Conservation (phyloP, 352 stramenopile species). For the Globisporangium carolinianum region DNA sequence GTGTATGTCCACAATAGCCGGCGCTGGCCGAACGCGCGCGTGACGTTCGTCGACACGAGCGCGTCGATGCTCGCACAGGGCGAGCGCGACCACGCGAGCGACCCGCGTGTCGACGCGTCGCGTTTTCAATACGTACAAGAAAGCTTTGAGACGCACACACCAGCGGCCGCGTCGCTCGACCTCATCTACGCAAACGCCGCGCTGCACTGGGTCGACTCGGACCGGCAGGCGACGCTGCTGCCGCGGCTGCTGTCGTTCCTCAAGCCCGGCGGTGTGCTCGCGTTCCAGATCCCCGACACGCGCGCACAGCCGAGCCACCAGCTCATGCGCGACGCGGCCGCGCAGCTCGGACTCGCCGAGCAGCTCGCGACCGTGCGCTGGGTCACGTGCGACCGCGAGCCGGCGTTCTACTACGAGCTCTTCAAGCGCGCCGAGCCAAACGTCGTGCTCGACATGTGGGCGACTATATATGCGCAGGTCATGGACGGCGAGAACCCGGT, state of each 20-base stretch:
- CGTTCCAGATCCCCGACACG: slow-evolving; percentile 72
- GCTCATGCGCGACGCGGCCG: slow-evolving; percentile 45
- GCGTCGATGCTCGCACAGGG: slow-evolving; percentile 46
- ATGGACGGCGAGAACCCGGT: slow-evolving; percentile 60
- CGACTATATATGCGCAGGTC: slow-evolving; percentile 49
- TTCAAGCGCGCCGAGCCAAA: slow-evolving; percentile 21
- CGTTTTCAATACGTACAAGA: slow-evolving; percentile 39
- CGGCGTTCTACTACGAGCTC: slow-evolving; percentile 66
- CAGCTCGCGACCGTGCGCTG: slow-evolving; percentile 45
- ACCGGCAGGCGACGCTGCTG: slow-evolving; percentile 39
- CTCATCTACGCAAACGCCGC: slow-evolving; percentile 74
- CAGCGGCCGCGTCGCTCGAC: slow-evolving; percentile 26
- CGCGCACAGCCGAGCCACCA: slow-evolving; percentile 49
- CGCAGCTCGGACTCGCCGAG: slow-evolving; percentile 26
- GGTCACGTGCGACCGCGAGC: slow-evolving; percentile 61
- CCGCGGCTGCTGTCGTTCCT: slow-evolving; percentile 45
- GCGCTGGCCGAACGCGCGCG: slow-evolving; percentile 39
- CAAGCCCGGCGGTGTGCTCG: slow-evolving; percentile 59
- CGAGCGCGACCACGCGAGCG: slow-evolving; percentile 28
- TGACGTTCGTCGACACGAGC: slow-evolving; percentile 65
- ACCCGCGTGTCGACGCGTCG: slow-evolving; percentile 14
- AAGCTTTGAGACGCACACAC: slow-evolving; percentile 49
- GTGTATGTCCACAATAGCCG: slow-evolving; percentile 13
- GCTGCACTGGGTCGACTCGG: slow-evolving; percentile 54
- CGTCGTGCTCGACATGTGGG: slow-evolving; percentile 54